Conservation (phyloP, 1,139 yeast genomes). For the Hansenula lynferdii region DNA sequence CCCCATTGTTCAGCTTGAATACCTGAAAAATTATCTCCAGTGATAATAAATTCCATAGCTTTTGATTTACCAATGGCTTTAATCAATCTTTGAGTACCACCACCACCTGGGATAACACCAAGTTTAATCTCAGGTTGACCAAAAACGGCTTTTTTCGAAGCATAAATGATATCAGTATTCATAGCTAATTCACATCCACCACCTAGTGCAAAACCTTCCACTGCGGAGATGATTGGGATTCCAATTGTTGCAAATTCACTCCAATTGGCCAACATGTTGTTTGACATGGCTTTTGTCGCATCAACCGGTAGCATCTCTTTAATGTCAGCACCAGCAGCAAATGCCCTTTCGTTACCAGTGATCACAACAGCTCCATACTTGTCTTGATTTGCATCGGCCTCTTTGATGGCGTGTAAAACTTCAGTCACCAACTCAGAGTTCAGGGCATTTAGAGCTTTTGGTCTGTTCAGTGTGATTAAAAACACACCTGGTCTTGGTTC, state of each 20-base stretch:
- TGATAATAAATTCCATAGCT: slow-evolving; percentile 43
- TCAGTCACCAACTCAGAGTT: slow-evolving; percentile 42
- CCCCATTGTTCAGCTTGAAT: slow-evolving; percentile 45
- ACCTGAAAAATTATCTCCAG: slow-evolving; percentile 41
- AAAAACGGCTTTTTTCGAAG: slow-evolving; percentile 42
- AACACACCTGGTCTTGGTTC: slow-evolving; percentile 37
- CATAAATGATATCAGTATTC: slow-evolving; percentile 45
- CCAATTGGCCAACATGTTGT: slow-evolving; percentile 17
- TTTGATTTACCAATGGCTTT: slow-evolving; percentile 42
- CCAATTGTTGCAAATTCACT: slow-evolving; percentile 24
- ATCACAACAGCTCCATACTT: slow-evolving; percentile 41
- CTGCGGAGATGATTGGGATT: slow-evolving; percentile 48
- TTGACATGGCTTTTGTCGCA: slow-evolving; percentile 11
- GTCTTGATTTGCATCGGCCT: slow-evolving; percentile 32
- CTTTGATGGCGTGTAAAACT: slow-evolving; percentile 33
- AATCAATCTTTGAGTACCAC: slow-evolving; percentile 46
- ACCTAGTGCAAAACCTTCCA: slow-evolving; percentile 47
- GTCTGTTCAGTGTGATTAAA: slow-evolving; percentile 56
- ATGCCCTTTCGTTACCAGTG: slow-evolving; percentile 41
- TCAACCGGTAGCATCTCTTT: slow-evolving; percentile 37
- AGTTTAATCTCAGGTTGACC: slow-evolving; percentile 52
- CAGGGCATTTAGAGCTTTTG: slow-evolving; percentile 63
- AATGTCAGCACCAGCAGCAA: slow-evolving; percentile 53
- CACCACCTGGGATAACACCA: slow-evolving; percentile 50
- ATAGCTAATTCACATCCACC: slow-evolving; percentile 53